Evolutionary conservation across 2,329 filamentous ascomycete species (phyloP), one percentile per base, ranked within the genome.

Genomic region (Aspergillus sclerotialis): DNA sequence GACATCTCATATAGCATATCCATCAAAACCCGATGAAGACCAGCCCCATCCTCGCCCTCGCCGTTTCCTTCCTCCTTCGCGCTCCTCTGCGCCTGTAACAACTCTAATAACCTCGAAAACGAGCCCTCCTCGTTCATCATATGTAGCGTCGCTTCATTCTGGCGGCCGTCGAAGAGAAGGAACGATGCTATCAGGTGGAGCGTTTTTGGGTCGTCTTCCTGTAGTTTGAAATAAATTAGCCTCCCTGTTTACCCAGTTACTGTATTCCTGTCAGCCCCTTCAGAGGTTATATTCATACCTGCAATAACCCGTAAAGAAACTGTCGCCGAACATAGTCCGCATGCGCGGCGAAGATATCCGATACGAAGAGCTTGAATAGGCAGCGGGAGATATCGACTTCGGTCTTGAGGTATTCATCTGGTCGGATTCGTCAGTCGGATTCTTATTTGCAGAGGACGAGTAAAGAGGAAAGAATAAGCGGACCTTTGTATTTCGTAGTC

Each of bases 1-100:
- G 87, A 89, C 84, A 95, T 95, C 68, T 96, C 92, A 63, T 94
- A 98, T 56, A 95, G 74, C 37, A 98, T 68, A 61, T 95, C 84
- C 51, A 98, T 71, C 33, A 96, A 69, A 42, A 92, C 66, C 23
- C 83, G 78, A 63, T 95, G 86, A 40, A 96, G 69, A 33, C 77
- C 73, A 15, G 76, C 72, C 53, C 46, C 50, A 40, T 48, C 48
- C 21, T 52, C 48, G 15, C n/a, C 23, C 21, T 52, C 48, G 15
- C n/a, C 23, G 16, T 18, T 13, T 28, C 46, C 48, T 35, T 78
- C 69, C 25, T 81, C 73, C 44, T 64, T 60, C 32, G 72, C 73
- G 42, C 75, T 73, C 28, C 68, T 72, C n/a, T n/a, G n/a, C n/a
- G n/a, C n/a, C 52, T 81, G 75, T 50, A 96, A 81, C 45, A 98